These are phyloP conservation scores for Beta vulgaris DNA, from an alignment of 148 eudicot species.

Conservation along the genomic window DNA sequence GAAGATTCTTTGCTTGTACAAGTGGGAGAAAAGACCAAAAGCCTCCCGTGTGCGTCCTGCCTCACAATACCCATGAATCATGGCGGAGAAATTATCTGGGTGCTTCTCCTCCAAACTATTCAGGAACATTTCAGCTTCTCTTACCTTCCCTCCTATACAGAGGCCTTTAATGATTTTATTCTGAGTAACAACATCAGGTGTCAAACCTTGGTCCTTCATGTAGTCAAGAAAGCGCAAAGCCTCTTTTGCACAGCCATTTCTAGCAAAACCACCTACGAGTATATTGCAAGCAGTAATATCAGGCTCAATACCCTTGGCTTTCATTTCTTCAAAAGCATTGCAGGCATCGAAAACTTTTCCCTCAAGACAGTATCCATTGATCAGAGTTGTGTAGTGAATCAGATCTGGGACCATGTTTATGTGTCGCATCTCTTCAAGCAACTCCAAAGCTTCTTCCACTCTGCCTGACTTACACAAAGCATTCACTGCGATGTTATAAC, in stretches of 20 bases:
- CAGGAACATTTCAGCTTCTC: slow-evolving; percentile 58
- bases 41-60: slow-evolving; percentile 34
- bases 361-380: slow-evolving; percentile 50
- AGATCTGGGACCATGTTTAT: slow-evolving; percentile 50
- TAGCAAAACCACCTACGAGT: slow-evolving; percentile 53
- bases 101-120: slow-evolving; percentile 37
- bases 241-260: slow-evolving; percentile 36
- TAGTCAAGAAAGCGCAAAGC: slow-evolving; percentile 32
- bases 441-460: slow-evolving; percentile 48
- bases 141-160: slow-evolving; percentile 47
- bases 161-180: slow-evolving; percentile 63
- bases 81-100: slow-evolving; percentile 45
- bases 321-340: slow-evolving; percentile 41
- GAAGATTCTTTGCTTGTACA: slow-evolving; percentile 36
- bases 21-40: slow-evolving; percentile 33
- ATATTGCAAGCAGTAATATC: slow-evolving; percentile 55
- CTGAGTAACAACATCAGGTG: slow-evolving; percentile 38
- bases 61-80: slow-evolving; percentile 62
- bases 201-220: slow-evolving; percentile 50
- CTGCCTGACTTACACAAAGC: slow-evolving; percentile 55
- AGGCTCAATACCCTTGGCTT: slow-evolving; percentile 42
- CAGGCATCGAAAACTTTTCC: slow-evolving; percentile 47
- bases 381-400: slow-evolving; percentile 71
- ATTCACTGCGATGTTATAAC: slow-evolving; percentile 47
- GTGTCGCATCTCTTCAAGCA: slow-evolving; percentile 54